Base-by-base conservation (phyloP, 139 green algal genomes). In the Closterium sp. region DNA sequence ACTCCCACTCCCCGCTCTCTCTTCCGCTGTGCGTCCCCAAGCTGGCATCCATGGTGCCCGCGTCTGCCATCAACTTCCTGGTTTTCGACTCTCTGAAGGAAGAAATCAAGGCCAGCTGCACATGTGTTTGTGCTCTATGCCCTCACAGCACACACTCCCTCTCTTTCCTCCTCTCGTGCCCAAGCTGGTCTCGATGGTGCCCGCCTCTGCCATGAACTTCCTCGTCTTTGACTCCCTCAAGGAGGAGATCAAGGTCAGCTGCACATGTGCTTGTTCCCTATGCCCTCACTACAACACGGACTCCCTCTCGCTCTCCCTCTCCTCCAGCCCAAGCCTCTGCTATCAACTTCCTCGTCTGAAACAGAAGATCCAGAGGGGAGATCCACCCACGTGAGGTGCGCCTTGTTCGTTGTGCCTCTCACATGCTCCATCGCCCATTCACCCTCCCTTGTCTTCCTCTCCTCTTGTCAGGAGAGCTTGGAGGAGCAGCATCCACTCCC, bases 171-270 rank as follows among this genome's bases (percentile, higher is more conserved):
- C 55, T 76, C 55, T 76, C 25, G 55, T 76, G 55, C 0, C 55
- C 0, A 76, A 76, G 55, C 85, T 88, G 30, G 85, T 16, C 85
- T 32, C 83, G 21, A 36, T 88, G 33, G 85, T 88, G 33, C 85
- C 85, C 33, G 23, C 32, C 0, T 55, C 31, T 33, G 85, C 85
- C 33, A 43, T 88, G 30, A 88, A 88, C 85, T 69, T 33, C 31
- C 34, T 43, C 31, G 34, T 33, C 85, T 88, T 43, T 33, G 85
- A 88, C 31, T 43, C 85, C 0, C 85, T 88, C 85, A 88, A 88
- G 85, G 0, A 36, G 85, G 30, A 86, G 83, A 34, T 32, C n/a
- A 32, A 86, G 83, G 83, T 86, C 21, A 86, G 81, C 0, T 32
- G 81, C 43, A 4, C 21, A 12, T 19, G 25, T 76, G 55, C 55